Evolutionary conservation across 495 filamentous ascomycete species (phyloP).

Genomic region (Trichoderma parareesei): DNA sequence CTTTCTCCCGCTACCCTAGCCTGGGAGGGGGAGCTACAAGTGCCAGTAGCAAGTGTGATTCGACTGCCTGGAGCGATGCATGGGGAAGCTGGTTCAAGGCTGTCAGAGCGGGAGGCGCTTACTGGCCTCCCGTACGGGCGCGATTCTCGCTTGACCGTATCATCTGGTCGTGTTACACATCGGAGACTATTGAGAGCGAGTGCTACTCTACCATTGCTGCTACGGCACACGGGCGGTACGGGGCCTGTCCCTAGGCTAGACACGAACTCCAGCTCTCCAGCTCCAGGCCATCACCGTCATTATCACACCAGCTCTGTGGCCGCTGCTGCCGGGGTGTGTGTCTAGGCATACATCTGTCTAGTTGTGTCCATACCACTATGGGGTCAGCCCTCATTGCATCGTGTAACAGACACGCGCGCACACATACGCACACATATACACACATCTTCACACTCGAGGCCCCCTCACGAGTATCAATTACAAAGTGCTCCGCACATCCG

Average conservation of each 20-base stretch:
- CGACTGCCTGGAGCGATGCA: not conserved
- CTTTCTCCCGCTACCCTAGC: not conserved
- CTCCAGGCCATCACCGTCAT: not conserved
- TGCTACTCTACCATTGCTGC: not conserved
- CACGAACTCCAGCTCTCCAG: constrained; percentile 1
- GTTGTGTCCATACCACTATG: not conserved
- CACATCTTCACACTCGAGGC: too few relatives aligned
- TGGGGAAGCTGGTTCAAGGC: constrained; percentile 2
- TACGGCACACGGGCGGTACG: not conserved
- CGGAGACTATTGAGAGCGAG: constrained; percentile 4
- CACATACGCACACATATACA: not conserved
- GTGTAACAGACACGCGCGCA: not conserved
- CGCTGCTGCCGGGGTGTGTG: not conserved
- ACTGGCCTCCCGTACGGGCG: not conserved
- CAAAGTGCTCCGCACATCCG: not conserved
- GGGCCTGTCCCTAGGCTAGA: not conserved
- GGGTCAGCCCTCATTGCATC: not conserved
- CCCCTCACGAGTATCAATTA: not conserved
- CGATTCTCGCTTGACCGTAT: not conserved
- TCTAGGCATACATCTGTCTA: not conserved
- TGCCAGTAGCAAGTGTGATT: not conserved
- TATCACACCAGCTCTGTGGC: not conserved
- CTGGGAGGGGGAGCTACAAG: not conserved
- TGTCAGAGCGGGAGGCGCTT: not conserved
- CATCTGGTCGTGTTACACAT: not conserved